phyloP scores from a whole-genome alignment of 805 yeast genomes.

The Schwanniomyces pseudopolymorphus region DNA sequence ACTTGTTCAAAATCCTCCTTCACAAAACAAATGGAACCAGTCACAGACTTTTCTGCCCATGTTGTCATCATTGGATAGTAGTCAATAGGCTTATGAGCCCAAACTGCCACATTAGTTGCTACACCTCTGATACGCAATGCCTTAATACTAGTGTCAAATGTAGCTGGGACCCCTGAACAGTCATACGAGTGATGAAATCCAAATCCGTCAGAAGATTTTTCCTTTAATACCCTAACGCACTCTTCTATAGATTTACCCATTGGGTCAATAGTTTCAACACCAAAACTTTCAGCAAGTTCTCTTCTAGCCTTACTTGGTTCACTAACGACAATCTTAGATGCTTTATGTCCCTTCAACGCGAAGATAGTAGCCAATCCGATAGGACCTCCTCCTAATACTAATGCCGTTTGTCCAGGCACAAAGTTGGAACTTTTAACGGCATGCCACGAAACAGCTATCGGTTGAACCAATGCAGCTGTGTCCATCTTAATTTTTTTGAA shows the following conservation, averaged over 20 bases:
- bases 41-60: conserved; percentile 49
- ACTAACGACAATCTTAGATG: conserved; percentile 44
- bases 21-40: conserved; percentile 63
- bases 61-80: conserved; percentile 56
- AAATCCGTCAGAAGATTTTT: conserved; percentile 32
- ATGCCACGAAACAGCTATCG: conserved; percentile 61
- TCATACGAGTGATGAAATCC: conserved; percentile 53
- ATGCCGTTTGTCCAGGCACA: conserved; percentile 44
- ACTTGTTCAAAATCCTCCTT: conserved; percentile 58
- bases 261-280: conserved; percentile 34
- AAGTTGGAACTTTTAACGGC: conserved; percentile 48
- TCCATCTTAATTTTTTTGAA: conserved; percentile 43
- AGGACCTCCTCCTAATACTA: conserved; percentile 63
- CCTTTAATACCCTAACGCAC: conserved; percentile 30
- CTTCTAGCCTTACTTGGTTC: conserved; percentile 59
- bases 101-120: conserved; percentile 61
- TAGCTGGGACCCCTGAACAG: conserved; percentile 55
- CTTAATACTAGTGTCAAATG: conserved; percentile 49
- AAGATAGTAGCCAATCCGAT: conserved; percentile 59
- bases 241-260: conserved; percentile 2
- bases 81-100: conserved; percentile 52
- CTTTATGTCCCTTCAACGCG: conserved; percentile 46
- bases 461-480: conserved; percentile 56
- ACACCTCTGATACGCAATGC: conserved; percentile 53
- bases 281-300: conserved; percentile 50